Percentiles rank a stretch among this genome's conserved stretches.
Evolutionary conservation across 768 basidiomycete species (phyloP).

Genomic region (Boletus insuetus): DNA sequence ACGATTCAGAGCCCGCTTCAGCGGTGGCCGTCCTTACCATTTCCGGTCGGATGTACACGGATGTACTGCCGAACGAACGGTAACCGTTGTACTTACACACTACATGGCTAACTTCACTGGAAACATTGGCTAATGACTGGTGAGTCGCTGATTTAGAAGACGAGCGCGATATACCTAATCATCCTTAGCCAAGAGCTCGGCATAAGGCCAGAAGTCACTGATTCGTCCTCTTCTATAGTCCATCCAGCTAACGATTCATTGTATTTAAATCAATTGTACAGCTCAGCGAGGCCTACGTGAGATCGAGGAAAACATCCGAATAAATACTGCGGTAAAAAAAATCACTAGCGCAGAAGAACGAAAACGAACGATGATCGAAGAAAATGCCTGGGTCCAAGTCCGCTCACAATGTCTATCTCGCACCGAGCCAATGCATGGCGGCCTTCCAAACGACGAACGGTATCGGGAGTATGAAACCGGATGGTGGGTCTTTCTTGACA

Average conservation of each 20-base stretch:
- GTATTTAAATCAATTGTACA: constrained; percentile 4
- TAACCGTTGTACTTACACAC: too few relatives aligned
- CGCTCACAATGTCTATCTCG: constrained; percentile 12
- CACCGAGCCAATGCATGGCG: constrained; percentile 33
- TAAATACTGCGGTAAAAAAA: constrained; percentile 16
- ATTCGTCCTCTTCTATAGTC: background rate
- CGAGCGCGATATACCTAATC: too few relatives aligned
- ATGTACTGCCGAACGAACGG: too few relatives aligned
- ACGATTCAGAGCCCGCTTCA: too few relatives aligned
- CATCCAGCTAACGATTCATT: background rate
- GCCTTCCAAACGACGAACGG: constrained; percentile 35
- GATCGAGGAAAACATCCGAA: constrained; percentile 3
- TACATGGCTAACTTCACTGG: too few relatives aligned
- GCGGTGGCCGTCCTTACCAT: too few relatives aligned
- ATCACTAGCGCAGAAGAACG: background rate
- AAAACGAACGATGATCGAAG: background rate
- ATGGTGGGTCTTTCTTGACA: constrained; percentile 28
- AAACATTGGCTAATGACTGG: too few relatives aligned
- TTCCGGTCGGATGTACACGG: too few relatives aligned
- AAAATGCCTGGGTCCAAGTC: background rate
- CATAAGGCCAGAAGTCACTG: background rate
- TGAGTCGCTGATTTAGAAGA: too few relatives aligned
- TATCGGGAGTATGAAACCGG: constrained; percentile 31
- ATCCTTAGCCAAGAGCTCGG: too few relatives aligned
- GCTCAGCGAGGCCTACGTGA: background rate